These are phyloP conservation scores for Diaporthe sp. DNA, from an alignment of 2,329 filamentous ascomycete species.

Conservation along the genomic window DNA sequence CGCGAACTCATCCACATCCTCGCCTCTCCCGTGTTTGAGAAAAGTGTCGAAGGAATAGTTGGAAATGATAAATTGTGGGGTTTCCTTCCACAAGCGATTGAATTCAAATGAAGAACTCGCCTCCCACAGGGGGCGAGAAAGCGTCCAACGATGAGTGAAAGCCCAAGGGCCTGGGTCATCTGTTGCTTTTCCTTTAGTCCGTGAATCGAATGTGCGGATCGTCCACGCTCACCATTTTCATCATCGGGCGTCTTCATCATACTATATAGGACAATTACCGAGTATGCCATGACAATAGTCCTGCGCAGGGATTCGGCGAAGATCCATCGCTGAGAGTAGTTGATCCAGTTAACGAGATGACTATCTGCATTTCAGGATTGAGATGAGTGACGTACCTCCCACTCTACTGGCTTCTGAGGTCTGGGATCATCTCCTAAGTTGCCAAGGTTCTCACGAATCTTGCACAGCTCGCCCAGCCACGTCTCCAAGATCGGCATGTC, in stretches of 20 bases:
- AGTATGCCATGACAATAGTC: conserved; percentile 51
- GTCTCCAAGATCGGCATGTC: background rate
- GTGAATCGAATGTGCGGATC: no score
- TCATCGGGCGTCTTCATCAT: conserved; percentile 44
- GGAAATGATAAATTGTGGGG: background rate
- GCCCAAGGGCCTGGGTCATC: conserved; percentile 15
- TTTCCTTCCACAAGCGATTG: background rate
- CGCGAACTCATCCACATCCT: conserved; percentile 11
- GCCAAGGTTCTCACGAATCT: conserved; percentile 4
- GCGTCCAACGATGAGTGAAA: conserved; percentile 12
- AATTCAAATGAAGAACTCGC: conserved; percentile 11
- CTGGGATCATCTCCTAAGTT: conserved; percentile 28
- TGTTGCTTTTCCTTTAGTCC: background rate
- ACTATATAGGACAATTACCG: conserved; percentile 47
- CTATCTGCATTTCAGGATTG: no score
- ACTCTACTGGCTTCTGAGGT: background rate
- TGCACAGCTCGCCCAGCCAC: conserved; percentile 18
- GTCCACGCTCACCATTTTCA: background rate
- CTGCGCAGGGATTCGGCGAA: conserved; percentile 52
- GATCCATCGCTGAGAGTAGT: conserved; percentile 49
- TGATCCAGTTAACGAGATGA: background rate
- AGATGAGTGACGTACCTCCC: background rate
- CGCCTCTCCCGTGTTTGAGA: background rate
- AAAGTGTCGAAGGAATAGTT: conserved; percentile 10
- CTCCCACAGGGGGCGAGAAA: background rate